phyloP scores from a whole-genome alignment of 306 rosid species.

The Gleditsia sinensis region DNA sequence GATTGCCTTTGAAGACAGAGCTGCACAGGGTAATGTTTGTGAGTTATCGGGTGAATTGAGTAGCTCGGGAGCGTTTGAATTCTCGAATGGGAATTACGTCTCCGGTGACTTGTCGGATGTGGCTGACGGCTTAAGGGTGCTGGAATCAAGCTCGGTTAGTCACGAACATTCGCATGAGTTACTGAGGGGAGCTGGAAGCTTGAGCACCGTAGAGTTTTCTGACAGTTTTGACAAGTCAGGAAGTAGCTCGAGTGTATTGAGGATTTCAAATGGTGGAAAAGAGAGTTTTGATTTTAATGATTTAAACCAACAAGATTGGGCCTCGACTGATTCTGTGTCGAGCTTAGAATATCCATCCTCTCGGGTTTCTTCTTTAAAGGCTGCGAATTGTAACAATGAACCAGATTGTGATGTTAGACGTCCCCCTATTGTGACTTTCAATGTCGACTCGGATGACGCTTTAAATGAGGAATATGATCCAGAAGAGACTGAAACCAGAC shows the following conservation, averaged over 20 bases:
- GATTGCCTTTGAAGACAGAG: slow-evolving; percentile 71
- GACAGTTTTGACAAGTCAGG: slow-evolving; percentile 59
- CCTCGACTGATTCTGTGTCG: slow-evolving; percentile 70
- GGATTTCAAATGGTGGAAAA: slow-evolving; percentile 51
- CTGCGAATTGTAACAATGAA: slow-evolving; percentile 45
- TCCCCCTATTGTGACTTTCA: slow-evolving; percentile 58
- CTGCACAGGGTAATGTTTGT: slow-evolving; percentile 43
- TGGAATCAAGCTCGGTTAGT: slow-evolving; percentile 51
- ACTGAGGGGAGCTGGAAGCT: slow-evolving; percentile 42
- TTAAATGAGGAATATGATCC: slow-evolving; percentile 49
- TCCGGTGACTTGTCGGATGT: slow-evolving; percentile 74
- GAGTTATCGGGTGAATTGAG: slow-evolving; percentile 72
- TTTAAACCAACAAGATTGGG: slow-evolving; percentile 75
- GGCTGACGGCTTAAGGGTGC: slow-evolving; percentile 54
- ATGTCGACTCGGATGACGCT: slow-evolving; percentile 67
- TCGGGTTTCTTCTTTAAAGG: slow-evolving; percentile 78
- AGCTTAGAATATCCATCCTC: slow-evolving; percentile 85
- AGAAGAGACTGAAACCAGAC: slow-evolving; percentile 53
- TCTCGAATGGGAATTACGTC: slow-evolving; percentile 58
- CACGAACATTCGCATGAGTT: slow-evolving; percentile 60
- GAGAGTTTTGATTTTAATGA: slow-evolving; percentile 73
- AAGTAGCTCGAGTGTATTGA: slow-evolving; percentile 49
- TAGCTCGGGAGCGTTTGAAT: slow-evolving; percentile 85
- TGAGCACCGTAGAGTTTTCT: slow-evolving; percentile 59
- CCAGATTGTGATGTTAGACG: slow-evolving; percentile 49